These are phyloP conservation scores for Nicotiana paniculata DNA, from an alignment of 257 asterid genomes.

Conservation along the genomic window DNA sequence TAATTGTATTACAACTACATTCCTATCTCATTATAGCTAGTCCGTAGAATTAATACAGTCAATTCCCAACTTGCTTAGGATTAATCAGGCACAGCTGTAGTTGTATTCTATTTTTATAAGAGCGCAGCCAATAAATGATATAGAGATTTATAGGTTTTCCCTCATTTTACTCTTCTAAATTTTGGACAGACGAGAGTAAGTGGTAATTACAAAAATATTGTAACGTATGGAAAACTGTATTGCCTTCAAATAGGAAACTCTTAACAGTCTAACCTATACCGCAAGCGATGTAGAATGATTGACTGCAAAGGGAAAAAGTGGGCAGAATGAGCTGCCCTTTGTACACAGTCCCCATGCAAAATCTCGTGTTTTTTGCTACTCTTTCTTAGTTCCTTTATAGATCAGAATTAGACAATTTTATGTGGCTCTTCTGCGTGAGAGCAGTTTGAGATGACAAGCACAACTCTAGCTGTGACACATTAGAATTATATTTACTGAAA, in stretches of 20 bases:
- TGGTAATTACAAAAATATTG: not conserved
- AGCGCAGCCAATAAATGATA: not conserved
- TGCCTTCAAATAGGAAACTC: not conserved
- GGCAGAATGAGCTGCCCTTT: conserved; percentile 7
- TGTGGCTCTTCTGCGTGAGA: not conserved
- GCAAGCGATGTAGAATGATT: not conserved
- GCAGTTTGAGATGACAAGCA: conserved; percentile 21
- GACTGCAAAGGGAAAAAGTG: not conserved
- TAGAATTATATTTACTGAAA: conserved; percentile 16
- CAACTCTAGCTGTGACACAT: not conserved
- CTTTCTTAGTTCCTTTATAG: not conserved
- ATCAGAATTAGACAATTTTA: not conserved
- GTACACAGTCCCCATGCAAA: conserved; percentile 19
- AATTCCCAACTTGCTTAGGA: no score
- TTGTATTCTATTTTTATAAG: not conserved
- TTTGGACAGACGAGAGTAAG: not conserved
- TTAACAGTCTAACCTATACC: not conserved
- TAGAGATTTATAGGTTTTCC: not conserved
- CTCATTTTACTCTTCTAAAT: not conserved
- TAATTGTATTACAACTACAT: no score
- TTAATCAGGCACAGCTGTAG: not conserved
- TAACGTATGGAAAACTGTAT: not conserved
- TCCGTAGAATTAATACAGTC: no score
- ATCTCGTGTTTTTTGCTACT: conserved; percentile 16
- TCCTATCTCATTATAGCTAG: no score